These are phyloP conservation scores for Fusarium robinianum DNA, from an alignment of 2,329 filamentous ascomycete species.

Conservation along the genomic window DNA sequence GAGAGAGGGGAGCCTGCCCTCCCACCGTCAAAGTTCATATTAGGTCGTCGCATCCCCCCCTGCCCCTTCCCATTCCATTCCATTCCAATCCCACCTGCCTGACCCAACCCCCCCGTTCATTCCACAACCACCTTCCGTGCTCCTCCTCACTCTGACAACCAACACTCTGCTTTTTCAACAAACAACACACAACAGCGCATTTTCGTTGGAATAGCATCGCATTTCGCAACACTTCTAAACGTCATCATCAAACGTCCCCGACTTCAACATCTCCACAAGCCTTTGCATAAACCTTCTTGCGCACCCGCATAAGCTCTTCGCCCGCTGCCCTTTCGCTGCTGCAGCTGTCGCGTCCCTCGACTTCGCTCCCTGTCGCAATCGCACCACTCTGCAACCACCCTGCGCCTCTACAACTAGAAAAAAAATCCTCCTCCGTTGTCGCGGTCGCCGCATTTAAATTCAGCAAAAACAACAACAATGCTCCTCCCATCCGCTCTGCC, in stretches of 20 bases:
- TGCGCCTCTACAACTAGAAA: conserved; percentile 12
- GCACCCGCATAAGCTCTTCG: conserved; percentile 4
- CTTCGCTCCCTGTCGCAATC: conserved; percentile 29
- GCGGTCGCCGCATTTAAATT: not conserved
- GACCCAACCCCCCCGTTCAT: conserved; percentile 33
- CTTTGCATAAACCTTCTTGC: not conserved
- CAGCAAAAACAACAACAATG: conserved; percentile 48
- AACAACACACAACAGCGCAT: conserved; percentile 22
- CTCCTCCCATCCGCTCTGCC: conserved; percentile 62
- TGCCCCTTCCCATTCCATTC: conserved; percentile 27
- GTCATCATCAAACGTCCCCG: not conserved
- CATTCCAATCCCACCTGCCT: conserved; percentile 31
- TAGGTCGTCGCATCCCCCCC: conserved; percentile 33
- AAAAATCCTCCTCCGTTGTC: conserved; percentile 9
- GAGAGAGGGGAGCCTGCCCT: no score
- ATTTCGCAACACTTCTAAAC: conserved; percentile 11
- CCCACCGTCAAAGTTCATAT: conserved; percentile 29
- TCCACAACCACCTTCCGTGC: conserved; percentile 30
- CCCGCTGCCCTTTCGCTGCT: conserved; percentile 17
- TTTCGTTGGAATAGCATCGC: conserved; percentile 9
- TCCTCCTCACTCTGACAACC: conserved; percentile 31
- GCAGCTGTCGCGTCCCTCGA: conserved; percentile 25
- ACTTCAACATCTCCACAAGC: not conserved
- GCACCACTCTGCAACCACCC: conserved; percentile 31
- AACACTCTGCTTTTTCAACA: conserved; percentile 26